Evolutionary conservation across 192 early-diverging fungal species (phyloP).

Genomic region (Diversispora epigaea): DNA sequence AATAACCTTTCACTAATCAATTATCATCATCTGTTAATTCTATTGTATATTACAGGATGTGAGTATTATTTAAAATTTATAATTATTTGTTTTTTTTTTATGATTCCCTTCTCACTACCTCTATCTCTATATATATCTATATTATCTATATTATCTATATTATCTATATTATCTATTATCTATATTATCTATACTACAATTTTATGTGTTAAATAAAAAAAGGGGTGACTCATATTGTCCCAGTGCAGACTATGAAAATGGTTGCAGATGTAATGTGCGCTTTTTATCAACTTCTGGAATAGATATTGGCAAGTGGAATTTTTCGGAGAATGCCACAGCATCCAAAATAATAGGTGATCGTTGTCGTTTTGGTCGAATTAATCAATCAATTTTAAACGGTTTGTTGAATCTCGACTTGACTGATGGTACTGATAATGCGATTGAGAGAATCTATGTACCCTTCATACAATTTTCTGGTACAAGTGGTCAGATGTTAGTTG

Average conservation of each 20-base stretch:
- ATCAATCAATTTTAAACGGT: conserved; percentile 33
- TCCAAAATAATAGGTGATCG: conserved; percentile 14
- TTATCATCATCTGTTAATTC: too few species aligned
- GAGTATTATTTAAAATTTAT: too few species aligned
- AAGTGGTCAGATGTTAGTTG: conserved; percentile 32
- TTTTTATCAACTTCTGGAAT: conserved; percentile 31
- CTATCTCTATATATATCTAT: too few species aligned
- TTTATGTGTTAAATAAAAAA: background rate
- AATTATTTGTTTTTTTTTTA: too few species aligned
- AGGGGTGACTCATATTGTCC: conserved; percentile 31
- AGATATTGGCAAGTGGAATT: conserved; percentile 32
- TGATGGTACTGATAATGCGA: background rate
- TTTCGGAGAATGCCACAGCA: conserved; percentile 9
- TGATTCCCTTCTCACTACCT: too few species aligned
- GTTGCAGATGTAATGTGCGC: conserved; percentile 28
- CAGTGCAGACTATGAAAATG: conserved; percentile 27
- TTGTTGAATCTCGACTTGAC: conserved; percentile 32
- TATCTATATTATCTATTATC: conserved; percentile 15
- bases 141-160: background rate
- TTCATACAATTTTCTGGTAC: conserved; percentile 32
- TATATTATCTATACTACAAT: conserved; percentile 13
- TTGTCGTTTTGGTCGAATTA: conserved; percentile 23
- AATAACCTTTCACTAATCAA: too few species aligned
- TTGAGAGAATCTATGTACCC: conserved; percentile 22
- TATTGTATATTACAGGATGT: too few species aligned